These are phyloP conservation scores for Penstemon newberryi DNA, from an alignment of 257 asterid genomes.

Conservation along the genomic window DNA sequence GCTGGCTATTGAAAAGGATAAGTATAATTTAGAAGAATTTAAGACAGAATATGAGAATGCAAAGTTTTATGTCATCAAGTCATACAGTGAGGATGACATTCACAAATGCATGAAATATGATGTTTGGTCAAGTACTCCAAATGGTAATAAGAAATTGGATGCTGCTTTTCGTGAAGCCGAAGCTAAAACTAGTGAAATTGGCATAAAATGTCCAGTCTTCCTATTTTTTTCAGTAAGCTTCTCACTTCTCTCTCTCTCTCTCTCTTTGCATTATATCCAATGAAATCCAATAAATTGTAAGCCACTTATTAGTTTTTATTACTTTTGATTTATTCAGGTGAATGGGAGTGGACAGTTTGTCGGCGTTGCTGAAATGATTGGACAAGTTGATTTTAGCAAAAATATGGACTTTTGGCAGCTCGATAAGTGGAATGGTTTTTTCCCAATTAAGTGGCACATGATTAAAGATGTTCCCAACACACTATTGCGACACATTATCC, in stretches of 20 bases:
- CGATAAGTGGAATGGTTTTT: slow-evolving; percentile 85
- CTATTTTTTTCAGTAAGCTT: slow-evolving; percentile 72
- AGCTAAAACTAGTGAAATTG: slow-evolving; percentile 46
- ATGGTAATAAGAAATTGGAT: slow-evolving; percentile 74
- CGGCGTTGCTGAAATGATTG: slow-evolving; percentile 91
- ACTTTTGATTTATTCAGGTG: slow-evolving; percentile 40
- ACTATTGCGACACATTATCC: slow-evolving; percentile 58
- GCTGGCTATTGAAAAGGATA: slow-evolving; percentile 40
- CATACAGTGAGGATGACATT: slow-evolving; percentile 78
- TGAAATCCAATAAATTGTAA: no score
- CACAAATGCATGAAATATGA: slow-evolving; percentile 81
- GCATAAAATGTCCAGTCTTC: slow-evolving; percentile 61
- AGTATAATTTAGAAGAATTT: slow-evolving; percentile 58
- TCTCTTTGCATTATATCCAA: neutral
- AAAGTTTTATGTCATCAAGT: slow-evolving; percentile 76
- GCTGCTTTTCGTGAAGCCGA: slow-evolving; percentile 59
- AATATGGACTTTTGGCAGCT: slow-evolving; percentile 89
- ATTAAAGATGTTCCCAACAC: slow-evolving; percentile 73
- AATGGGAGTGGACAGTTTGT: slow-evolving; percentile 85
- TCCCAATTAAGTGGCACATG: slow-evolving; percentile 90
- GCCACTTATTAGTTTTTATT: neutral
- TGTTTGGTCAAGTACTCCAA: slow-evolving; percentile 90
- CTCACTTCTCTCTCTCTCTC: neutral
- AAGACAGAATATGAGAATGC: slow-evolving; percentile 58
- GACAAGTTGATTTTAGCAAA: slow-evolving; percentile 72